A percentile compares a stretch with the other conserved stretches of the same genome.
Conservation (phyloP, 108 stramenopile species). For the Schizochytrium sp. region DNA sequence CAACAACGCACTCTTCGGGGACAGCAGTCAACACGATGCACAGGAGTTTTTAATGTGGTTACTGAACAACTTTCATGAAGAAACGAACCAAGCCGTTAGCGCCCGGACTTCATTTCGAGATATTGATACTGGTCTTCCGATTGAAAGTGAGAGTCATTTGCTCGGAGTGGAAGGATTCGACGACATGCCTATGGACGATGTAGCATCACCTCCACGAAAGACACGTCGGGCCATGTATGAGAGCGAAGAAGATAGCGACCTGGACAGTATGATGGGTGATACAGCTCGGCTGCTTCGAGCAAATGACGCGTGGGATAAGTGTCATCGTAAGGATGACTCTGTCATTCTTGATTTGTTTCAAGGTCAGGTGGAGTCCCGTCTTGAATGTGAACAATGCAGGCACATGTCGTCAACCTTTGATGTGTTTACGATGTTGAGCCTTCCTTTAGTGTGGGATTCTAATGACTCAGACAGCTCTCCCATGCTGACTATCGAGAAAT, state of each 20-base stretch:
- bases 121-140: too few relatives aligned
- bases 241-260: background rate
- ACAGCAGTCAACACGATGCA: slow-evolving; percentile 15
- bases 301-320: slow-evolving; percentile 83
- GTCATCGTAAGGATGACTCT: slow-evolving; percentile 84
- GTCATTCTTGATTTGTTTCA: slow-evolving; percentile 86
- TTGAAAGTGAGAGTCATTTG: too few relatives aligned
- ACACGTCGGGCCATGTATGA: too few relatives aligned
- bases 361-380: slow-evolving; percentile 87
- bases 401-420: slow-evolving; percentile 89
- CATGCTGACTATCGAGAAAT: background rate
- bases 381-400: slow-evolving; percentile 88
- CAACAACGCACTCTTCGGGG: background rate
- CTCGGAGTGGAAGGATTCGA: too few relatives aligned
- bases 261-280: slow-evolving; percentile 11
- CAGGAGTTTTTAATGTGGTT: slow-evolving; percentile 54
- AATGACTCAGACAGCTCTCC: background rate
- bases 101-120: too few relatives aligned
- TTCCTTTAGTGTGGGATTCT: slow-evolving; percentile 76
- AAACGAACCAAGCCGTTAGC: background rate
- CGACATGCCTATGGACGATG: too few relatives aligned
- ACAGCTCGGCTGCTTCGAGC: background rate
- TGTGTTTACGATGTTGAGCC: slow-evolving; percentile 83
- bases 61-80: background rate
- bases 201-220: too few relatives aligned